Conservation (phyloP, 768 basidiomycete genomes). For the Podaxis sp. region DNA sequence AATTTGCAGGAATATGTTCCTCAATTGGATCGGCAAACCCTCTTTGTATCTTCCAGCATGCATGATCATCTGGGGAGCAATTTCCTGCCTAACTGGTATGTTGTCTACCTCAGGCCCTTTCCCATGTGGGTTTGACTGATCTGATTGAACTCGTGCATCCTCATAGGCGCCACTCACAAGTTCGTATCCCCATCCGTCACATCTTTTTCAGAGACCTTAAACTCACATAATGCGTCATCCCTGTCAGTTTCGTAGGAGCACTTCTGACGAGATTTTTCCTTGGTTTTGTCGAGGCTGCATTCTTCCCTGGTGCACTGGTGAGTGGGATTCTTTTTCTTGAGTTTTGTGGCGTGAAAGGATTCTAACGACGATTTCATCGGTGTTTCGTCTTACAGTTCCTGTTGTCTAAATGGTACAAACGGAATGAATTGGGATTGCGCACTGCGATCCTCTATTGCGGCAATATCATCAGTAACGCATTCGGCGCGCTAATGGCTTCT, state of each 20-base stretch:
- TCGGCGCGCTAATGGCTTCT: slow-evolving; percentile 80
- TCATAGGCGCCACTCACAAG: slow-evolving; percentile 41
- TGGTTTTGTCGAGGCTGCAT: slow-evolving; percentile 68
- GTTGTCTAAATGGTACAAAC: slow-evolving; percentile 79
- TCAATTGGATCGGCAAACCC: slow-evolving; percentile 67
- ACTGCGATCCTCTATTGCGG: slow-evolving; percentile 76
- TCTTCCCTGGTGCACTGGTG: slow-evolving; percentile 64
- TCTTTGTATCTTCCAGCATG: slow-evolving; percentile 67
- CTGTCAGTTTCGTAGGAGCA: slow-evolving; percentile 62
- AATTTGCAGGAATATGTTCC: slow-evolving; percentile 65
- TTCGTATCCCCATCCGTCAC: slow-evolving; percentile 19
- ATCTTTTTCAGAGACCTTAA: not conserved
- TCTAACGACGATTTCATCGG: slow-evolving; percentile 1
- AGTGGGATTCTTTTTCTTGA: slow-evolving; percentile 14
- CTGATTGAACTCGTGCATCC: slow-evolving; percentile 4
- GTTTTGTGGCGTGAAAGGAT: not conserved
- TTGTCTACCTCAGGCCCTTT: not conserved
- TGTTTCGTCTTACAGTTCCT: slow-evolving; percentile 40
- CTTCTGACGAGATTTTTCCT: slow-evolving; percentile 78
- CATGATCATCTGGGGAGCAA: slow-evolving; percentile 73
- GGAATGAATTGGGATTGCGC: slow-evolving; percentile 70
- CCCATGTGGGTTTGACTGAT: not conserved
- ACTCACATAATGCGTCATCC: not conserved
- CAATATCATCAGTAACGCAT: slow-evolving; percentile 81
- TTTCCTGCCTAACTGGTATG: slow-evolving; percentile 54